Conservation (phyloP, 371 early-diverging fungal species). For the Mucor sp. region DNA sequence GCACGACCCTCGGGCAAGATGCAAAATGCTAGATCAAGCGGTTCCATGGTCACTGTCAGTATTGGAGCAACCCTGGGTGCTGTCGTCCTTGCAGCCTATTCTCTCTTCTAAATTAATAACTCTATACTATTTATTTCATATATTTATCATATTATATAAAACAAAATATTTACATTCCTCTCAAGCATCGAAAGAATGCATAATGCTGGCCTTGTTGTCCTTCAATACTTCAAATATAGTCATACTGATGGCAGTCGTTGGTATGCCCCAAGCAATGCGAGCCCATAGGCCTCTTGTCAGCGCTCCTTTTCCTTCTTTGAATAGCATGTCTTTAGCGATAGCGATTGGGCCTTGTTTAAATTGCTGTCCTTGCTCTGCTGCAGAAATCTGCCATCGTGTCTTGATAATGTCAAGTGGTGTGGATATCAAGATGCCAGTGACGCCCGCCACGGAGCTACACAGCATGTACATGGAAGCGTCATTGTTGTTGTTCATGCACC, state of each 20-base stretch:
- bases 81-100: conserved; percentile 7
- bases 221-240: conserved; percentile 78
- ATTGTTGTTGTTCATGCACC: conserved; percentile 37
- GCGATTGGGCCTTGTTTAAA: conserved; percentile 31
- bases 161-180: conserved; percentile 8
- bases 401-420: conserved; percentile 83
- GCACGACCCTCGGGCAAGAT: neutral
- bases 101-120: conserved; percentile 8
- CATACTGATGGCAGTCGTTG: conserved; percentile 73
- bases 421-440: conserved; percentile 58
- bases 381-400: conserved; percentile 78
- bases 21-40: conserved; percentile 13
- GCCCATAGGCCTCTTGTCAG: conserved; percentile 69
- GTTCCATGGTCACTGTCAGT: conserved; percentile 11
- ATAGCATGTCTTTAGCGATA: conserved; percentile 61
- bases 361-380: conserved; percentile 34
- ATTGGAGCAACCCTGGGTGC: conserved; percentile 19
- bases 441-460: conserved; percentile 64
- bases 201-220: conserved; percentile 16
- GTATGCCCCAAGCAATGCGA: conserved; percentile 72
- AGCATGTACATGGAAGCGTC: conserved; percentile 45
- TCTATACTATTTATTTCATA: neutral
- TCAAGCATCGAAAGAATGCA: neutral
- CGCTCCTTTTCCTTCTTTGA: conserved; percentile 63
- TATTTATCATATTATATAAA: neutral